Percentiles rank a stretch among this genome's conserved stretches.
These are phyloP conservation scores for Globisporangium recalcitrans DNA, from an alignment of 352 stramenopile species.

Conservation along the genomic window DNA sequence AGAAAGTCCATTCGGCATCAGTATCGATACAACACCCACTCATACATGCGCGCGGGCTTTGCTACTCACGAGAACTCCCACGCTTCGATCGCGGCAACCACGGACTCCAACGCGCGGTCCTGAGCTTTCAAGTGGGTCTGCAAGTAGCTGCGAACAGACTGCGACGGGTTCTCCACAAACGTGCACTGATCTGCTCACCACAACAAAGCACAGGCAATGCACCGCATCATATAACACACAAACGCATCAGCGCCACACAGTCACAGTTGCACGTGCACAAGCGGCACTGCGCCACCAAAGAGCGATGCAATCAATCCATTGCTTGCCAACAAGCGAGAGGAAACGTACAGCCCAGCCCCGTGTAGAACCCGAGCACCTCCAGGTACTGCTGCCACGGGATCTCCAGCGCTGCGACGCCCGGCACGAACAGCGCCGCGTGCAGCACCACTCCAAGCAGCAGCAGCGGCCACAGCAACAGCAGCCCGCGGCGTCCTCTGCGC, in stretches of 20 bases:
- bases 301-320: not conserved
- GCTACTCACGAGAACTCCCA: slow-evolving; percentile 74
- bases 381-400: slow-evolving; percentile 24
- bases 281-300: not conserved
- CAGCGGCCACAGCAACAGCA: slow-evolving; percentile 5
- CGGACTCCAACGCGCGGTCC: slow-evolving; percentile 53
- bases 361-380: slow-evolving; percentile 41
- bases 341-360: slow-evolving; percentile 44
- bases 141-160: slow-evolving; percentile 50
- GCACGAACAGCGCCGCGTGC: not conserved
- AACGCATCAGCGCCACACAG: not conserved
- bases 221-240: not conserved
- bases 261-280: not conserved
- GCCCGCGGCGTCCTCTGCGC: not conserved
- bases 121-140: slow-evolving; percentile 61
- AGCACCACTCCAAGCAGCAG: not conserved
- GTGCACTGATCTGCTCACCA: slow-evolving; percentile 50
- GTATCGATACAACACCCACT: not conserved
- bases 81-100: slow-evolving; percentile 68
- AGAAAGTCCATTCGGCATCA: not conserved
- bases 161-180: slow-evolving; percentile 66
- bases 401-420: not conserved
- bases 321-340: not conserved
- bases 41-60: not conserved
- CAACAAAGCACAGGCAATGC: not conserved